Conservation (phyloP, 2,329 filamentous ascomycete genomes). For the Alternaria brassicicola region DNA sequence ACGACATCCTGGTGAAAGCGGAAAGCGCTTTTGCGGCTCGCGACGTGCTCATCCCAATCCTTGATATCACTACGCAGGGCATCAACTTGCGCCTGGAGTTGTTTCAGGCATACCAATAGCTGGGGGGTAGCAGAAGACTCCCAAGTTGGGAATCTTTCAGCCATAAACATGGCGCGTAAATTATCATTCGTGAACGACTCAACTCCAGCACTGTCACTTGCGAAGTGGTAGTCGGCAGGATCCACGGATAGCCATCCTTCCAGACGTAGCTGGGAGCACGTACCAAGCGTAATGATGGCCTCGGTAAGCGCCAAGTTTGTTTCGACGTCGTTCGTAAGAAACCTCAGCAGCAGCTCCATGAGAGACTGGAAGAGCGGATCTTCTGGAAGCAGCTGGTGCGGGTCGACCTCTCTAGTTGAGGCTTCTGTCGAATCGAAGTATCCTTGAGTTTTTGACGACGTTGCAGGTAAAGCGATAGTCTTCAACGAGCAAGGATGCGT, state of each 20-base stretch:
- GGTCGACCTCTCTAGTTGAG: slow-evolving; percentile 66
- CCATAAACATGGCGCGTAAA: slow-evolving; percentile 42
- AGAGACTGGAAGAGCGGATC: slow-evolving; percentile 62
- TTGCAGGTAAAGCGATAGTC: slow-evolving; percentile 68
- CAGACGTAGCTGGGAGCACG: slow-evolving; percentile 82
- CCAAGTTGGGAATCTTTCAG: slow-evolving; percentile 48
- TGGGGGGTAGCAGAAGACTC: slow-evolving; percentile 45
- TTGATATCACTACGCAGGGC: slow-evolving; percentile 52
- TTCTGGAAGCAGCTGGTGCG: slow-evolving; percentile 66
- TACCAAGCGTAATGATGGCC: slow-evolving; percentile 77
- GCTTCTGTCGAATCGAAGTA: slow-evolving; percentile 55
- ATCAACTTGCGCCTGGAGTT: slow-evolving; percentile 51
- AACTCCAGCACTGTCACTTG: slow-evolving; percentile 28
- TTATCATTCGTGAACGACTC: slow-evolving; percentile 37
- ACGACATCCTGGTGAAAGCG: slow-evolving; percentile 54
- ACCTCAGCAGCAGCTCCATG: slow-evolving; percentile 70
- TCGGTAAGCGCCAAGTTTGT: slow-evolving; percentile 89
- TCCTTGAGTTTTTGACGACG: slow-evolving; percentile 59
- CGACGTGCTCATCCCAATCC: slow-evolving; percentile 56
- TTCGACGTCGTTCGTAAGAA: slow-evolving; percentile 89
- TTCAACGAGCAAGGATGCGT: slow-evolving; percentile 74
- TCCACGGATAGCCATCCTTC: slow-evolving; percentile 89
- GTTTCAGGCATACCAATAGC: slow-evolving; percentile 52
- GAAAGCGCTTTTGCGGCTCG: slow-evolving; percentile 58
- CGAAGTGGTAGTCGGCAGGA: slow-evolving; percentile 57